Conservation (phyloP, 345 rosid species). For the Salix brachista region DNA sequence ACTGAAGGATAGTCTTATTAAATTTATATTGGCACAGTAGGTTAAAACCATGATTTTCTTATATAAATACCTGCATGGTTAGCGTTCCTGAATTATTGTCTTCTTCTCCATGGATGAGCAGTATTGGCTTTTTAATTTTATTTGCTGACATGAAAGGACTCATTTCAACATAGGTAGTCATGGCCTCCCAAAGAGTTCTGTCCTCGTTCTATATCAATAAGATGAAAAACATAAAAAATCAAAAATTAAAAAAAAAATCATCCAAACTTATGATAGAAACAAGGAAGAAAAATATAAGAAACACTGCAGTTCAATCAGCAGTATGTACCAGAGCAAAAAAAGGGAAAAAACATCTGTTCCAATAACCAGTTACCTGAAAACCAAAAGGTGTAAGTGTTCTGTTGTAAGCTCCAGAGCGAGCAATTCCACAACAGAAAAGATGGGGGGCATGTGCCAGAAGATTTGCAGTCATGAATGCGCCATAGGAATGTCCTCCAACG, state of each 20-base stretch:
- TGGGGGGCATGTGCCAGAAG: conserved; percentile 97
- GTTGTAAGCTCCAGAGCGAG: conserved; percentile 98
- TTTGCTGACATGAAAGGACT: conserved; percentile 96
- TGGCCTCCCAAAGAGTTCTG: conserved; percentile 97
- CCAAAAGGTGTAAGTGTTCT: conserved; percentile 98
- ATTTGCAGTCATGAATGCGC: conserved; percentile 98
- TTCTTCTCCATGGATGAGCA: conserved; percentile 97
- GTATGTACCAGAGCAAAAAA: neutral
- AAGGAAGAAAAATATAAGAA: neutral
- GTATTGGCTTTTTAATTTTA: conserved; percentile 90
- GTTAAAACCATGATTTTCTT: neutral
- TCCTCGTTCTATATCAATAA: conserved; percentile 68
- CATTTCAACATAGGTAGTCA: conserved; percentile 81
- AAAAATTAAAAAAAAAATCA: neutral
- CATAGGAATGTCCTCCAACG: conserved; percentile 97
- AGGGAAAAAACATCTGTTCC: neutral
- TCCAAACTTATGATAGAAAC: conserved; percentile 7
- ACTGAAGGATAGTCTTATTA: neutral
- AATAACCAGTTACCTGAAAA: conserved; percentile 62
- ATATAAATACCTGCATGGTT: conserved; percentile 78
- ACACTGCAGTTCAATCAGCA: neutral
- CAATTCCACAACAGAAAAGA: conserved; percentile 90
- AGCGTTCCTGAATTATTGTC: conserved; percentile 93
- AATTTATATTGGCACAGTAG: neutral
- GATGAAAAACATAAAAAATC: neutral